Percentiles rank a stretch among this genome's conserved stretches.
phyloP scores from a whole-genome alignment of 2,329 filamentous ascomycete genomes.

The Alternaria solani region DNA sequence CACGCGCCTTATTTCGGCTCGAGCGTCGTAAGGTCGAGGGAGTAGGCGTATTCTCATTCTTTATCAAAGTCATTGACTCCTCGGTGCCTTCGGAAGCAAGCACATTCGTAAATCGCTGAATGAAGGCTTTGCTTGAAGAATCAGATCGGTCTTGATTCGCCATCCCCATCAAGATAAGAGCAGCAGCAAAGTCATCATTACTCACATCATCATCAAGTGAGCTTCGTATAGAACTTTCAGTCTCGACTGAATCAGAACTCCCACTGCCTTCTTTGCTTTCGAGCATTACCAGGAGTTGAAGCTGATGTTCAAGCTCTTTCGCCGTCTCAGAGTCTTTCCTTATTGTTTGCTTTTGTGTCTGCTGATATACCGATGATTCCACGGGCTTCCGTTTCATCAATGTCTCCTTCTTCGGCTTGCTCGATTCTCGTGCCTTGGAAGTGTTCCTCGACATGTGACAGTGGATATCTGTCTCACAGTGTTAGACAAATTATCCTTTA shows the following conservation, averaged over 20 bases:
- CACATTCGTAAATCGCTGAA: neutral
- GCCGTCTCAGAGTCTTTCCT: too few species aligned
- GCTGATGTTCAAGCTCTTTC: too few species aligned
- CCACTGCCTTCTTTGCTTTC: neutral
- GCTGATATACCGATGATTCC: too few species aligned
- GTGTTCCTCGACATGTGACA: too few species aligned
- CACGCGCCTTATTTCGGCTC: neutral
- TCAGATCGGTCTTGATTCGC: neutral
- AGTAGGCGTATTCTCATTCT: neutral
- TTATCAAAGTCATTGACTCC: neutral
- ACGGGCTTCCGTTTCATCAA: too few species aligned
- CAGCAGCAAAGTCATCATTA: neutral
- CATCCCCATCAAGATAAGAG: neutral
- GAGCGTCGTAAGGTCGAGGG: neutral
- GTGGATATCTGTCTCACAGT: neutral
- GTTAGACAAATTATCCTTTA: too few species aligned
- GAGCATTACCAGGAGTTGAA: too few species aligned
- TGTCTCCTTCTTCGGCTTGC: too few species aligned
- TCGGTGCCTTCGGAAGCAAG: neutral
- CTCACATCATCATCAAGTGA: neutral
- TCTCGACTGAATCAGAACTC: neutral
- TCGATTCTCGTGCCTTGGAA: too few species aligned
- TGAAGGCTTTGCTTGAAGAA: neutral
- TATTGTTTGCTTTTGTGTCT: too few species aligned
- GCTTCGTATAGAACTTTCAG: neutral